Evolutionary conservation across 768 basidiomycete species (phyloP), one percentile per base, ranked within the genome.

Genomic region (Suillus brevipes): DNA sequence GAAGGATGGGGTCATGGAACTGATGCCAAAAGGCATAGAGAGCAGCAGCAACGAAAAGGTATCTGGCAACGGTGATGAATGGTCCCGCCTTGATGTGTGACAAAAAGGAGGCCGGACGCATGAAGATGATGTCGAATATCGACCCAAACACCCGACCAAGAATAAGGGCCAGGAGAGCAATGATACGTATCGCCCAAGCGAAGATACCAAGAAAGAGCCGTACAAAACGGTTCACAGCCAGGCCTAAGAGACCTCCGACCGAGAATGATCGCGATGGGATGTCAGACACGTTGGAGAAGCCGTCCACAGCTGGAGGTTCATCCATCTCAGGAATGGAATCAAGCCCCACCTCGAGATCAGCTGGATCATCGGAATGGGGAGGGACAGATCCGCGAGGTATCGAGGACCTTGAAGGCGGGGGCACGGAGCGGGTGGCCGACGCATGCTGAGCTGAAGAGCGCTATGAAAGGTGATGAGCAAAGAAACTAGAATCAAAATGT

Each of bases 271-370:
- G 64, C 65, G 25, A 64, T 55, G 36, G 64, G 56, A 65, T 43
- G 43, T 72, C 68, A 60, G 71, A 69, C 34, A 66, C 71, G 59
- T 76, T 65, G 59, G 65, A 60, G 34, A 74, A 55, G 49, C 74
- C 77, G 58, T 71, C 70, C 64, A 76, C 72, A 18, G 59, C 61
- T 20, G 73, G 71, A 34, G 76, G 80, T 71, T 90, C 89, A 4
- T 91, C 86, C 36, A 81, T 79, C 78, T 92, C 91, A 6, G 83
- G 80, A 69, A 92, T 89, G 9, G 88, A 84, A 28, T 84, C 78
- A 34, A 92, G 81, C 2, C 85, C 83, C 67, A 83, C 80, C 64
- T 86, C 85, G 37, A 81, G 75, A 31, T 84, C 80, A 8, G 74
- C 71, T 12, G 70, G 65, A n/a, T 77, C 70, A 16, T 74, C 62